Evolutionary conservation across 257 asterid genomes (phyloP).

Genomic region (Nyctanthes arbortristis): DNA sequence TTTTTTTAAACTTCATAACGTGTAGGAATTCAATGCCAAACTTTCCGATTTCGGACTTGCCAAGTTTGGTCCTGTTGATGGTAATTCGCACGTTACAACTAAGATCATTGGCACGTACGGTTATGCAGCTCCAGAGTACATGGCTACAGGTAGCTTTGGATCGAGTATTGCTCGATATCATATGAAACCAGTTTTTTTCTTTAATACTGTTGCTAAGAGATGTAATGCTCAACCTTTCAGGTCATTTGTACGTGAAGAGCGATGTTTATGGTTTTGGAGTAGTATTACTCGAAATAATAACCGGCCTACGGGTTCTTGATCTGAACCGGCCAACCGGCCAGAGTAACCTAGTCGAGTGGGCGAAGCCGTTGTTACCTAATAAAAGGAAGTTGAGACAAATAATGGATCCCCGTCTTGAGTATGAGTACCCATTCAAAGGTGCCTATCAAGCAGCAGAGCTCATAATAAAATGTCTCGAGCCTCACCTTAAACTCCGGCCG

Average conservation of each 20-base stretch:
- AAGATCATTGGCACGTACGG: constrained; percentile 78
- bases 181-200: neutral
- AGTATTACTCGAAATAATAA: constrained; percentile 61
- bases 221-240: constrained; percentile 28
- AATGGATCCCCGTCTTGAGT: constrained; percentile 65
- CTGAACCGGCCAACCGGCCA: constrained; percentile 55
- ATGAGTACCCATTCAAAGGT: constrained; percentile 59
- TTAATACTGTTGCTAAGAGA: neutral
- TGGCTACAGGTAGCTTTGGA: constrained; percentile 64
- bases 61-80: constrained; percentile 79
- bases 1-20: neutral
- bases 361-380: constrained; percentile 56
- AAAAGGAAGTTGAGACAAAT: constrained; percentile 58
- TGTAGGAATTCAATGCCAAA: constrained; percentile 69
- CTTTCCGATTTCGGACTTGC: constrained; percentile 94
- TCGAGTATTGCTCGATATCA: neutral
- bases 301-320: constrained; percentile 69
- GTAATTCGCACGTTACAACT: constrained; percentile 75
- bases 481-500: constrained; percentile 73
- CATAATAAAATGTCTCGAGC: constrained; percentile 55
- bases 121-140: constrained; percentile 85
- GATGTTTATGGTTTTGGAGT: constrained; percentile 92
- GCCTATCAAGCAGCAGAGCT: constrained; percentile 42
- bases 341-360: constrained; percentile 74
- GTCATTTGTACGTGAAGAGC: constrained; percentile 82